Evolutionary conservation across 1,284 basidiomycete species (phyloP).

Genomic region (Hymenochaete sp.): DNA sequence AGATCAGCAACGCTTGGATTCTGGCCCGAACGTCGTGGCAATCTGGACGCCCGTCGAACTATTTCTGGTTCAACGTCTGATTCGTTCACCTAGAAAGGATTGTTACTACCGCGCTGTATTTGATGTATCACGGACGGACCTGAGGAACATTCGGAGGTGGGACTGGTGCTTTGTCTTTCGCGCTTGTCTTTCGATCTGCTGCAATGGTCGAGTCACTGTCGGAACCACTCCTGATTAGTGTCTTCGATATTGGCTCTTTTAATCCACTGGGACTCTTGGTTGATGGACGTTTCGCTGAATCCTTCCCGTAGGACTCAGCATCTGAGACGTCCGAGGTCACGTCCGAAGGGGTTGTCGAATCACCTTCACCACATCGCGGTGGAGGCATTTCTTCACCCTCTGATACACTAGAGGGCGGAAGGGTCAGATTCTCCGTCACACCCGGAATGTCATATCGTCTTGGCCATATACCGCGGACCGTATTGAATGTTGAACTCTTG

Average conservation of each 20-base stretch:
- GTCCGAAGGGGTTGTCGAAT: slow-evolving; percentile 47
- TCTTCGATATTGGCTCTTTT: slow-evolving; percentile 15
- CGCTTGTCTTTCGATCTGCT: slow-evolving; percentile 42
- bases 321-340: slow-evolving; percentile 54
- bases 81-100: slow-evolving; percentile 8
- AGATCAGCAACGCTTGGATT: slow-evolving; percentile 75
- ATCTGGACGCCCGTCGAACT: slow-evolving; percentile 43
- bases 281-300: not conserved
- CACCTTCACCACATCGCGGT: slow-evolving; percentile 37
- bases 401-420: slow-evolving; percentile 60
- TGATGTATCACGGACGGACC: too few relatives aligned
- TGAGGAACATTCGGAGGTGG: too few relatives aligned
- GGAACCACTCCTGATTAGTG: slow-evolving; percentile 39
- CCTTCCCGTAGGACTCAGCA: slow-evolving; percentile 25
- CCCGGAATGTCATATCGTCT: slow-evolving; percentile 44
- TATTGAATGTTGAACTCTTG: slow-evolving; percentile 53
- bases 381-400: slow-evolving; percentile 62
- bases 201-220: slow-evolving; percentile 90
- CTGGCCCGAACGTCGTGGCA: slow-evolving; percentile 57
- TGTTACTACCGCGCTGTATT: too few relatives aligned
- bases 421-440: slow-evolving; percentile 43
- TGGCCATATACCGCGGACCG: slow-evolving; percentile 64
- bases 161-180: slow-evolving; percentile 25
- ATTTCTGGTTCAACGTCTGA: slow-evolving; percentile 13
- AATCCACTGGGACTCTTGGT: too few relatives aligned